Evolutionary conservation across 345 rosid genomes (phyloP), one percentile per base, ranked within the genome.

Genomic region (Boechera divaricarpa): DNA sequence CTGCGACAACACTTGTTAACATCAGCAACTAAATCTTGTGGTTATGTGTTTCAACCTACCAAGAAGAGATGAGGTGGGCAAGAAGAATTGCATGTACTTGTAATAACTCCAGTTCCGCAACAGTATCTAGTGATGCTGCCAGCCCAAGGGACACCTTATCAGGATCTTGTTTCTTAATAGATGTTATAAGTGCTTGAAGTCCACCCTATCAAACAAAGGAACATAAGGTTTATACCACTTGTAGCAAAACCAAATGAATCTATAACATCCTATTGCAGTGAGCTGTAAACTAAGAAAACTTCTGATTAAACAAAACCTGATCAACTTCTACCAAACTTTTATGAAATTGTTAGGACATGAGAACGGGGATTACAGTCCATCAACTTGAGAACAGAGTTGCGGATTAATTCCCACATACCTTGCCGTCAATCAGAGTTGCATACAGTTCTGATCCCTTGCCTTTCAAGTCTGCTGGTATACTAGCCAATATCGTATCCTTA

Each of bases 111-210:
- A 94, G 61, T 63, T 94, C 89, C 4, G 98, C 97, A 85, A 94
- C 85, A 31, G 89, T 85, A 73, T 92, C 95, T 63, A 90, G 79
- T 33, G 97, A 84, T 47, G 97, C 83, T 66, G 98, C 94, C 70
- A 94, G 88, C 77, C 91, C 90, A 56, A 90, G 79, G 47, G 98
- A 94, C 56, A 92, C 92, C 85, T 81, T 89, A 84, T 94, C 98
- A 31, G 98, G 92, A 80, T 92, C 94, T 85, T 94, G 89, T 45
- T 90, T 91, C 87, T 90, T 89, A 45, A 94, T 89, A 61, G 62
- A 74, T 71, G 83, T 84, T 72, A 90, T 76, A 70, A 94, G 97
- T 11, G 82, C 86, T 81, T 94, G 84, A 79, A 94, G 75, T 82
- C 97, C 98, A 66, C 91, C 98, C 98, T 94, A 63, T 41, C 63